Conservation (phyloP, 83 land plant species). For the Thuja plicata region DNA sequence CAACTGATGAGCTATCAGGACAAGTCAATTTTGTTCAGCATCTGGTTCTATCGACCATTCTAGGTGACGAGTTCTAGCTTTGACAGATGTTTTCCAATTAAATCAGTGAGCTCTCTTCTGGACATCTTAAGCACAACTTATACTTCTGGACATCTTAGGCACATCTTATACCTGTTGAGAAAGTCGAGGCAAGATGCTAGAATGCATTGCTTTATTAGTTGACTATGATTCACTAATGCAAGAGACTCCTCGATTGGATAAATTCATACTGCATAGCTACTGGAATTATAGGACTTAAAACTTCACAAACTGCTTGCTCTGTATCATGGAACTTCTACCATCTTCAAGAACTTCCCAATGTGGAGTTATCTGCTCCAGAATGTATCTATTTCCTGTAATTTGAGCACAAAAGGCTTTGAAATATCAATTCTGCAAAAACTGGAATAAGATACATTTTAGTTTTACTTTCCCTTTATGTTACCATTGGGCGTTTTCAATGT, state of each 20-base stretch:
- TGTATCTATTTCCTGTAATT: background rate
- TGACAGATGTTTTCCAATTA: background rate
- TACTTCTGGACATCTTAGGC: background rate
- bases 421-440: background rate
- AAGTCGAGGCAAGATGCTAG: background rate
- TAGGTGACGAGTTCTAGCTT: constrained; percentile 1
- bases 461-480: background rate
- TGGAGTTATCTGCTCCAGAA: background rate
- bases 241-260: background rate
- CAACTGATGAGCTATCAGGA: background rate
- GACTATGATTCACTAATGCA: background rate
- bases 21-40: background rate
- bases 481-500: background rate
- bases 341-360: background rate
- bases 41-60: background rate
- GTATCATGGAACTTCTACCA: background rate
- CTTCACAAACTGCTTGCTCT: background rate
- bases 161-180: background rate
- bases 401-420: background rate
- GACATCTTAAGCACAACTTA: background rate
- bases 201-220: background rate
- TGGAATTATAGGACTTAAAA: background rate
- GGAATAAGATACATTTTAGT: background rate
- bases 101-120: background rate
- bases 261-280: background rate